A percentile compares a stretch with the other conserved stretches of the same genome.
phyloP scores from a whole-genome alignment of 345 rosid genomes.

The Citrus hindsii region DNA sequence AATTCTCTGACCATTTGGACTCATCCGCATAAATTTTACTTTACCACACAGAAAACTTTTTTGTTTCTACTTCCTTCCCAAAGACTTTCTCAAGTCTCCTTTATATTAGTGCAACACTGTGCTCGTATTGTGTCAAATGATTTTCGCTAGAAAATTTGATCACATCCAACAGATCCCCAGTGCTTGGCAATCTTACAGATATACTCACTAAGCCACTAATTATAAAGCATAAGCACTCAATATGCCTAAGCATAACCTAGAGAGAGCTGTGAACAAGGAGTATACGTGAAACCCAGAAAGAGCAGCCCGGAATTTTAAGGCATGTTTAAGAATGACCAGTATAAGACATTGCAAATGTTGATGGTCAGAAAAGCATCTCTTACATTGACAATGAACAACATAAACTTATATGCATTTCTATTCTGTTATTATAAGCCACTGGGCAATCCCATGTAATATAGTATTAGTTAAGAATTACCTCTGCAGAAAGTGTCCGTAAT shows the following conservation, averaged over 20 bases:
- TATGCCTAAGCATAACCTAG: not conserved
- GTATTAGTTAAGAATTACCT: slow-evolving; percentile 39
- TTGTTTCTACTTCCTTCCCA: not conserved
- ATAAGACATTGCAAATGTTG: not conserved
- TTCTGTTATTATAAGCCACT: not conserved
- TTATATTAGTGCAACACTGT: not conserved
- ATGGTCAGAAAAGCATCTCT: not conserved
- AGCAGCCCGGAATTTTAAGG: not conserved
- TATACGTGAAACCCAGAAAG: not conserved
- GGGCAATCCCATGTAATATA: not conserved
- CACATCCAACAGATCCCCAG: not conserved
- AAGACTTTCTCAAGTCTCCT: not conserved
- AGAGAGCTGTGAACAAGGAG: not conserved
- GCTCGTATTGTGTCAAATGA: not conserved
- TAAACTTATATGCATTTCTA: not conserved
- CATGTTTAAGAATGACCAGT: not conserved
- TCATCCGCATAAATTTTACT: not conserved
- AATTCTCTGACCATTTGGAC: not conserved
- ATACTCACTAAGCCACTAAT: not conserved
- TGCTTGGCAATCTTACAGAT: not conserved
- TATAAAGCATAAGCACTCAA: not conserved
- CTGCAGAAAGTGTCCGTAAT: slow-evolving; percentile 85
- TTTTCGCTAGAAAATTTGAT: not conserved
- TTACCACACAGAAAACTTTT: not conserved
- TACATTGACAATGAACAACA: not conserved